phyloP scores from a whole-genome alignment of 2,329 filamentous ascomycete species.

The Penicillium thymicola region DNA sequence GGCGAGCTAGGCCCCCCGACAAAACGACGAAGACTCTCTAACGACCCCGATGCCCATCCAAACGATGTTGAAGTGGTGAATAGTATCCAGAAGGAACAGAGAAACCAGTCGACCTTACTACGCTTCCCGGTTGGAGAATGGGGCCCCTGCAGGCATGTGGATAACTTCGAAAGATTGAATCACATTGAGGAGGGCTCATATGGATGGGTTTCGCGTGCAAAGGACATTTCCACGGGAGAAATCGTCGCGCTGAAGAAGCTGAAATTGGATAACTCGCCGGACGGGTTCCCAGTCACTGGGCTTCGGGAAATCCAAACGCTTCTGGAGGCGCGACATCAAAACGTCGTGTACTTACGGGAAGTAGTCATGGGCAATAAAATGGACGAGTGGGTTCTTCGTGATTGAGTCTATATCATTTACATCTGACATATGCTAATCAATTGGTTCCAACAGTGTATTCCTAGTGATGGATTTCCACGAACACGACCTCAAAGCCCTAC shows the following conservation, averaged over 20 bases:
- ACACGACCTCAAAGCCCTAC: constrained; percentile 90
- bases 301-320: constrained; percentile 91
- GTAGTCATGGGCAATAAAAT: constrained; percentile 71
- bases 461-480: constrained; percentile 97
- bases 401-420: neutral
- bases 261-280: constrained; percentile 75
- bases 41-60: constrained; percentile 37
- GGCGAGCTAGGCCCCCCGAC: constrained; percentile 48
- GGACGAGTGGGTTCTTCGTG: constrained; percentile 50
- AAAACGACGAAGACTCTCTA: constrained; percentile 61
- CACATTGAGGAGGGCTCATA: constrained; percentile 98
- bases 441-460: constrained; percentile 62
- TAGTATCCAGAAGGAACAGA: constrained; percentile 23
- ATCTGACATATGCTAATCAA: neutral
- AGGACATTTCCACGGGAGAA: constrained; percentile 67
- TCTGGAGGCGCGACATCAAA: constrained; percentile 72
- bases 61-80: constrained; percentile 22
- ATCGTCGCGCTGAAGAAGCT: constrained; percentile 91
- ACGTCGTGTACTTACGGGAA: constrained; percentile 78
- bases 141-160: constrained; percentile 71
- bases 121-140: constrained; percentile 68
- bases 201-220: constrained; percentile 85
- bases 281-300: constrained; percentile 89
- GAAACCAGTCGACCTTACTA: constrained; percentile 57
- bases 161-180: constrained; percentile 88